Evolutionary conservation across 768 basidiomycete genomes (phyloP), one percentile per base, ranked within the genome.

Genomic region (Terana coerulea): DNA sequence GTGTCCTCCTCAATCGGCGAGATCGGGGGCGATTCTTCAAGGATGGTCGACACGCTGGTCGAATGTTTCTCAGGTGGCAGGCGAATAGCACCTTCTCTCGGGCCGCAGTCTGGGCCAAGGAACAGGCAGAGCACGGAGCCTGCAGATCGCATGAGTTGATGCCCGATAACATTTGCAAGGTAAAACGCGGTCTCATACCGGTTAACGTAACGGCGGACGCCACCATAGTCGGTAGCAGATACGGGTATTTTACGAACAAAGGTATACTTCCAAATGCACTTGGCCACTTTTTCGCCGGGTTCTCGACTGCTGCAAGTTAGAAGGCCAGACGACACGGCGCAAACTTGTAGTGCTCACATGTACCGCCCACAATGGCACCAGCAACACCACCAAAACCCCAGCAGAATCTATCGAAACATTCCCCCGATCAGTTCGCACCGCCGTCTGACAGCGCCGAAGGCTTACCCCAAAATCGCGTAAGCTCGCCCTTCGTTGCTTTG

Each of bases 321-420:
- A 17, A 21, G 22, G n/a, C 37, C 36, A 33, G 9, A 30, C 12
- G 30, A 24, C 24, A 15, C 10, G 11, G 17, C 21, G n/a, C 19
- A 39, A 7, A 39, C 21, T 30, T 51, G 7, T 11, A 5, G 5
- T 19, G 75, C 89, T 67, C 57, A 91, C 91, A 85, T 59, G 83
- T 72, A 59, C 90, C 90, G 55, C 91, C 93, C 26, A 95, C 77
- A 47, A 94, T 86, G 40, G 88, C 88, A 37, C 92, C 92, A 40
- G 85, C 80, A 11, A 94, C 91, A 79, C 95, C 97, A 54, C 95
- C 97, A 57, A 98, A 80, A 54, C 94, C 95, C 97, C 95, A 97
- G 59, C 86, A 91, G 67, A 95, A 97, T 10, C 88, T 91, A 56
- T 42, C 10, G 37, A 37, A 35, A 2, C 8, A 26, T n/a, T 40